phyloP scores from a whole-genome alignment of 306 rosid genomes.

The Delonix regia region DNA sequence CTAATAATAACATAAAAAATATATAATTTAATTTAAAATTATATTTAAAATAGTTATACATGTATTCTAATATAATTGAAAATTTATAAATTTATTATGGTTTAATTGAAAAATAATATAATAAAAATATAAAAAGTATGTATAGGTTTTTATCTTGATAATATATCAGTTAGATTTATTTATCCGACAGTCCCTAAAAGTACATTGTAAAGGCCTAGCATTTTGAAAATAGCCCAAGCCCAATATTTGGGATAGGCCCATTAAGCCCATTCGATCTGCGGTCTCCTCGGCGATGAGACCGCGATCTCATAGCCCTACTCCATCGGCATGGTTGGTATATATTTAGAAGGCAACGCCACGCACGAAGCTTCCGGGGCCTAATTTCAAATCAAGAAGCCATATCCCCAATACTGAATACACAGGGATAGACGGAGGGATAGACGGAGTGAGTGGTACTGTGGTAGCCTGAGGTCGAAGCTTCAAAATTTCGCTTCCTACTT shows the following conservation, averaged over 20 bases:
- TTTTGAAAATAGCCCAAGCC: background rate
- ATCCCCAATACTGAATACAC: background rate
- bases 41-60: no score
- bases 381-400: slow-evolving; percentile 27
- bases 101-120: no score
- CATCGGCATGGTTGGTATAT: slow-evolving; percentile 14
- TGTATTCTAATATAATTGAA: no score
- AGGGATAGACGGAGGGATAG: background rate
- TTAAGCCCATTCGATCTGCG: slow-evolving; percentile 44
- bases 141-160: no score
- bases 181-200: no score
- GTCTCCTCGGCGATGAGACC: slow-evolving; percentile 61
- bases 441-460: slow-evolving; percentile 15
- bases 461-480: background rate
- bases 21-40: no score
- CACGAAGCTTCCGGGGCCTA: slow-evolving; percentile 13
- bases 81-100: no score
- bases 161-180: no score
- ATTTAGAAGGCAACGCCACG: background rate
- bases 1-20: no score
- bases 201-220: no score
- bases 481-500: slow-evolving; percentile 21
- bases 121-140: no score
- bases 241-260: background rate
- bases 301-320: slow-evolving; percentile 55